Evolutionary conservation across 257 asterid species (phyloP), one percentile per base, ranked within the genome.

Genomic region (Echium plantagineum): DNA sequence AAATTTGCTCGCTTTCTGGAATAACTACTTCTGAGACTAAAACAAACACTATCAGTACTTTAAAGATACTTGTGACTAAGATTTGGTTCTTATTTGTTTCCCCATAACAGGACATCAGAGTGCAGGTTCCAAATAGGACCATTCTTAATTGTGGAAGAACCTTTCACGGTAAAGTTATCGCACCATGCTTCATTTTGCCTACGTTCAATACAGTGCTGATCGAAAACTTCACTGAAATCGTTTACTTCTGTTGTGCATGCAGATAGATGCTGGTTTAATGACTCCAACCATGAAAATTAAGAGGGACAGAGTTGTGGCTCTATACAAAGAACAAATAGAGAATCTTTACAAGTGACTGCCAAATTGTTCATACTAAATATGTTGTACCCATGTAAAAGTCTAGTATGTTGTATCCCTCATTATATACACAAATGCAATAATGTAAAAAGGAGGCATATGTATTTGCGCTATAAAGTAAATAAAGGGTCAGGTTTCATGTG

Each of bases 201-300:
- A 3, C 13, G 2, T 20, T 19, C 60, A 12, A 42, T 38, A 38
- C 19, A 16, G 18, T 17, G n/a, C 24, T 46, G 30, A 13, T 21
- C 19, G 13, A 22, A 31, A 48, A 18, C 51, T 46, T 56, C 1
- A 13, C 15, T 19, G 12, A 53, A 42, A 10, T 61, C 46, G 24
- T 20, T 21, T 13, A 32, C 6, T 58, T n/a, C 61, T 17, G 19
- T 53, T 47, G 48, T 12, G 42, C 19, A 19, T 78, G 81, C 90
- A 90, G 97, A 87, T 87, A 17, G 98, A 86, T 46, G 67, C 78
- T 32, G 96, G 95, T 68, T 72, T 85, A 57, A 78, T 91, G 95
- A 91, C 95, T 56, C 97, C 97, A 55, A 91, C 97, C 35, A 88
- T 91, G 98, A 88, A 91, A 75, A 75, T 88, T 42, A 81, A 81